Percentiles rank a stretch among this genome's conserved stretches.
These are phyloP conservation scores for Fusarium tricinctum DNA, from an alignment of 2,329 filamentous ascomycete genomes.

Conservation along the genomic window DNA sequence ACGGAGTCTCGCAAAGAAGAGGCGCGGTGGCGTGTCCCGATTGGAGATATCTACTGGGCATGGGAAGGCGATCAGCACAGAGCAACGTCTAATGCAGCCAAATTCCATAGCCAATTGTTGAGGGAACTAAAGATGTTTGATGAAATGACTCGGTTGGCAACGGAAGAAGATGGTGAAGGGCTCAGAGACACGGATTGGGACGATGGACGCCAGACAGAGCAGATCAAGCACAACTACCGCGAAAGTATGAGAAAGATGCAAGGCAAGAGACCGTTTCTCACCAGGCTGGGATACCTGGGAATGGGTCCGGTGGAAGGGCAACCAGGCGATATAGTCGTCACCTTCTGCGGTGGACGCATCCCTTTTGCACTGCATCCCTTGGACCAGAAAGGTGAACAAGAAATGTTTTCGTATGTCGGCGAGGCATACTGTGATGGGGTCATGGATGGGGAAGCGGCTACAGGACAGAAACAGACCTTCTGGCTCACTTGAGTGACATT, in stretches of 20 bases:
- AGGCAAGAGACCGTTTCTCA: background rate
- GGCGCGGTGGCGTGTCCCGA: background rate
- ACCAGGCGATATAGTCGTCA: background rate
- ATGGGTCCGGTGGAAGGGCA: background rate
- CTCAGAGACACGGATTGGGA: no score
- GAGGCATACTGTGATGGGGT: constrained; percentile 9
- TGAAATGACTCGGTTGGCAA: rapidly evolving
- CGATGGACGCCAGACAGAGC: background rate
- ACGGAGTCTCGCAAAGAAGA: rapidly evolving
- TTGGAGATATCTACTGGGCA: constrained; percentile 1
- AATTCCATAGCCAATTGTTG: rapidly evolving
- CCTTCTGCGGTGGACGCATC: constrained; percentile 1
- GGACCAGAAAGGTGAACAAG: rapidly evolving
- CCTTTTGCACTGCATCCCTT: background rate
- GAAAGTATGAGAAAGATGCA: constrained; percentile 9
- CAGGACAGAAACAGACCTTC: background rate
- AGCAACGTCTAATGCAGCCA: background rate
- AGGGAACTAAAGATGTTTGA: background rate
- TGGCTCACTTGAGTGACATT: background rate
- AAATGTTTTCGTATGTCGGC: background rate
- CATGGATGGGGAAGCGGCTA: background rate
- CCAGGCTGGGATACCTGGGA: background rate
- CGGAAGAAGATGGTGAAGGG: no score
- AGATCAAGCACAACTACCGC: background rate
- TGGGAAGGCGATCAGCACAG: background rate